Conservation (phyloP, 148 eudicot species). For the Rhododendron henanense region DNA sequence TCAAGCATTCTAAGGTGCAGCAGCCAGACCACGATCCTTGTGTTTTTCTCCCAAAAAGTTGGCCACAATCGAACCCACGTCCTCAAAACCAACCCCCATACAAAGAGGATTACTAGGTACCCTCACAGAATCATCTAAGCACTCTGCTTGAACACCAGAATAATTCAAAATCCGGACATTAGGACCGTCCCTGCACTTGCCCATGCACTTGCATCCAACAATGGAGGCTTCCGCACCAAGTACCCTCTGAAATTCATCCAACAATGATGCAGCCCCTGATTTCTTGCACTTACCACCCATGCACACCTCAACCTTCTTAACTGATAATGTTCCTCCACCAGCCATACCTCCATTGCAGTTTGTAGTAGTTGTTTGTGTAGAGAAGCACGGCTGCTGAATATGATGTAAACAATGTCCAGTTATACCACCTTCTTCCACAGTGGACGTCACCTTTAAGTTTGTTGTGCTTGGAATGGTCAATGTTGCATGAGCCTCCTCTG, state of each 20-base stretch:
- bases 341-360: not conserved
- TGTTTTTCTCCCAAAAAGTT: constrained; percentile 37
- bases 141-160: not conserved
- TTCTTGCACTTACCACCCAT: constrained; percentile 95
- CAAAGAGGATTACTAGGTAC: constrained; percentile 41
- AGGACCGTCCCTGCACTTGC: constrained; percentile 76
- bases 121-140: constrained; percentile 24
- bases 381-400: not conserved
- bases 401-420: constrained; percentile 4
- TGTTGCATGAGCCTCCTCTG: constrained; percentile 3
- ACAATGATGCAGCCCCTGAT: constrained; percentile 49
- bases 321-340: not conserved
- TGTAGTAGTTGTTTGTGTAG: not conserved
- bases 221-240: constrained; percentile 48
- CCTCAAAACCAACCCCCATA: constrained; percentile 72
- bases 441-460: not conserved
- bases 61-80: constrained; percentile 59
- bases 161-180: constrained; percentile 48
- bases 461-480: not conserved
- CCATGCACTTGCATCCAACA: constrained; percentile 92
- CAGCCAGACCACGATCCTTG: constrained; percentile 19
- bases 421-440: not conserved
- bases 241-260: constrained; percentile 56
- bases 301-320: constrained; percentile 70
- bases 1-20: constrained; percentile 18